phyloP scores from a whole-genome alignment of 2,329 filamentous ascomycete genomes.

The Colletotrichum sp. region DNA sequence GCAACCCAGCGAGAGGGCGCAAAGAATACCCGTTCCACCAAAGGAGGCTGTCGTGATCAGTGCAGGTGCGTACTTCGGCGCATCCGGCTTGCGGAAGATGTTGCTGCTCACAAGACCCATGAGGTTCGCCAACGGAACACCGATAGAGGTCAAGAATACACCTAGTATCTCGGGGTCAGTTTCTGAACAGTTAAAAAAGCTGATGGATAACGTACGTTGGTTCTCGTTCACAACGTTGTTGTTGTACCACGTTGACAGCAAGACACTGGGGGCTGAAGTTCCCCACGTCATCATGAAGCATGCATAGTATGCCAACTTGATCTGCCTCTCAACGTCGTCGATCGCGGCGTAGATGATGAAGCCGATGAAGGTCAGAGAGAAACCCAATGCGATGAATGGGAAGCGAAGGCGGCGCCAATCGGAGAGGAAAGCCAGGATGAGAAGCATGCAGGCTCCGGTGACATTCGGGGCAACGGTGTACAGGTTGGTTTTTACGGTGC shows the following conservation, averaged over 20 bases:
- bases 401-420: conserved; percentile 60
- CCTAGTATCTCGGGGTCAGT: background rate
- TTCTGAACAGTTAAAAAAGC: background rate
- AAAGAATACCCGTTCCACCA: conserved; percentile 62
- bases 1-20: background rate
- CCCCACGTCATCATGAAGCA: conserved; percentile 87
- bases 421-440: conserved; percentile 74
- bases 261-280: conserved; percentile 74
- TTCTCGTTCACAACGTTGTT: conserved; percentile 84
- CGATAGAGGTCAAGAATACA: conserved; percentile 52
- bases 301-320: conserved; percentile 49
- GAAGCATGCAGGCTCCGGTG: conserved; percentile 72
- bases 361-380: conserved; percentile 75
- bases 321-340: conserved; percentile 57
- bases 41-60: conserved; percentile 69
- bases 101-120: conserved; percentile 77
- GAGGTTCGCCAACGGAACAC: conserved; percentile 76
- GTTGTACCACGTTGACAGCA: conserved; percentile 73
- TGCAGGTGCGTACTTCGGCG: conserved; percentile 70
- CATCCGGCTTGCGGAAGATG: conserved; percentile 69
- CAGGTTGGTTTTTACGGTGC: conserved; percentile 70
- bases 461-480: conserved; percentile 85
- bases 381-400: conserved; percentile 77
- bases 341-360: conserved; percentile 82
- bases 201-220: conserved; percentile 70